Evolutionary conservation across 164 flowering plant genomes (phyloP).

Genomic region (Umbellularia californica): DNA sequence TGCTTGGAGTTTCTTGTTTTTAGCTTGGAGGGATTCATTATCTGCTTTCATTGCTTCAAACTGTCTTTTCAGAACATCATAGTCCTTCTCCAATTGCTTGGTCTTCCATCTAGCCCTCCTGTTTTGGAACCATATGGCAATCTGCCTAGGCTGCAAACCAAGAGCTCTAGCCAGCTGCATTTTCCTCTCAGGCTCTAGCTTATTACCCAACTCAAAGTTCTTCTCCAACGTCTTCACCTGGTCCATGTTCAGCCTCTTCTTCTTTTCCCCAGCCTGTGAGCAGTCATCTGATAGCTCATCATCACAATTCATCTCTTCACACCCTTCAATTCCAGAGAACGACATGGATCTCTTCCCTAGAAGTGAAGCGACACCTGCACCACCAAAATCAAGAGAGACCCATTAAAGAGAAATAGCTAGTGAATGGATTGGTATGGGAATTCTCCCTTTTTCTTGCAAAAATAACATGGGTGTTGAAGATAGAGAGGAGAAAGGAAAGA

Average conservation of each 20-base stretch:
- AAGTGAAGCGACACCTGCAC: constrained; percentile 50
- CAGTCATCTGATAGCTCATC: constrained; percentile 58
- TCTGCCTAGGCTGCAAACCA: constrained; percentile 79
- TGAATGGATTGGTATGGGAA: not conserved
- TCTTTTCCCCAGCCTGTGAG: constrained; percentile 64
- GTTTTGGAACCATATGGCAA: constrained; percentile 90
- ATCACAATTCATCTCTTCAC: constrained; percentile 35
- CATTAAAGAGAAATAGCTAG: constrained; percentile 5
- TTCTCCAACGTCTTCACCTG: constrained; percentile 85
- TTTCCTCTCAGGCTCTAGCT: constrained; percentile 90
- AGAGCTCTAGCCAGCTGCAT: constrained; percentile 78
- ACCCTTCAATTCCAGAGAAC: constrained; percentile 51
- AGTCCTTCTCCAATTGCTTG: constrained; percentile 84
- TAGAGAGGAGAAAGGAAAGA: not conserved
- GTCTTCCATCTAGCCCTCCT: constrained; percentile 93
- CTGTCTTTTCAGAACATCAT: constrained; percentile 67
- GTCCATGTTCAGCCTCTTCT: constrained; percentile 74
- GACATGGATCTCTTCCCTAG: constrained; percentile 76
- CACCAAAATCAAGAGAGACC: constrained; percentile 2
- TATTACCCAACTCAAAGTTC: constrained; percentile 80
- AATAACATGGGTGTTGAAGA: not conserved
- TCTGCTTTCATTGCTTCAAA: constrained; percentile 67
- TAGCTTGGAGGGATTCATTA: constrained; percentile 67
- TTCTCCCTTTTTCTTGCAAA: not conserved
- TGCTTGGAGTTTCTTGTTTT: constrained; percentile 67